Percentiles rank a stretch among this genome's conserved stretches.
These are phyloP conservation scores for Fusarium illudens DNA, from an alignment of 2,329 filamentous ascomycete genomes.

Conservation along the genomic window DNA sequence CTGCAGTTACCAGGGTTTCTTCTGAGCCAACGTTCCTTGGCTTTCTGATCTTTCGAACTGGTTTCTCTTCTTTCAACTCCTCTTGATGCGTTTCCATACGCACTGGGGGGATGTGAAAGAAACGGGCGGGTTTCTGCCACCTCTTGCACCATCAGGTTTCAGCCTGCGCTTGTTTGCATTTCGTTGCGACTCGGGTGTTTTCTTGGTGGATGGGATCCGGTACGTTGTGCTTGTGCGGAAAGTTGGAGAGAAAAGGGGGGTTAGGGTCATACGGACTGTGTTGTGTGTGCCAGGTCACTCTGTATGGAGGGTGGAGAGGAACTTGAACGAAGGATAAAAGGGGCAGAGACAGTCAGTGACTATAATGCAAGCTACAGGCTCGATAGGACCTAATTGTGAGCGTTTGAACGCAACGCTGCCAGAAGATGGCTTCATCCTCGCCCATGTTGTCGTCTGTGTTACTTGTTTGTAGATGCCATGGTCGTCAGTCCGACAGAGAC, in stretches of 20 bases:
- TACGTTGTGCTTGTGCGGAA: background rate
- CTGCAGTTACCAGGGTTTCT: background rate
- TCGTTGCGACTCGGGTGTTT: background rate
- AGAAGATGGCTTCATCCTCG: background rate
- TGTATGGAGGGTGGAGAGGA: background rate
- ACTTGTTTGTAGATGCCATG: background rate
- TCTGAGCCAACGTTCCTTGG: background rate
- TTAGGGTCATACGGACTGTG: background rate
- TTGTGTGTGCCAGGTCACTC: no score
- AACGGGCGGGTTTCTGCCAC: background rate
- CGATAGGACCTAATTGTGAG: conserved; percentile 7
- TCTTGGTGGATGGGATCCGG: background rate
- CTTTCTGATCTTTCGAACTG: background rate
- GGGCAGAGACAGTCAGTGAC: background rate
- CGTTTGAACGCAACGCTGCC: background rate
- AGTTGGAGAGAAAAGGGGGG: background rate
- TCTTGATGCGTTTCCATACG: conserved; percentile 6
- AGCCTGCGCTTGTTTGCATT: conserved; percentile 13
- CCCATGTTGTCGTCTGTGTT: background rate
- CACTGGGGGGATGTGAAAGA: no score
- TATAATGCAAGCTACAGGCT: background rate
- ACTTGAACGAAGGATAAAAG: background rate
- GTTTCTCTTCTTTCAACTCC: background rate
- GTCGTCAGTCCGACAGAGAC: no score
- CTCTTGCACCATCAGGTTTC: conserved; percentile 10